These are phyloP conservation scores for Diaporthe vaccinii DNA, from an alignment of 2,329 filamentous ascomycete genomes.

Conservation along the genomic window DNA sequence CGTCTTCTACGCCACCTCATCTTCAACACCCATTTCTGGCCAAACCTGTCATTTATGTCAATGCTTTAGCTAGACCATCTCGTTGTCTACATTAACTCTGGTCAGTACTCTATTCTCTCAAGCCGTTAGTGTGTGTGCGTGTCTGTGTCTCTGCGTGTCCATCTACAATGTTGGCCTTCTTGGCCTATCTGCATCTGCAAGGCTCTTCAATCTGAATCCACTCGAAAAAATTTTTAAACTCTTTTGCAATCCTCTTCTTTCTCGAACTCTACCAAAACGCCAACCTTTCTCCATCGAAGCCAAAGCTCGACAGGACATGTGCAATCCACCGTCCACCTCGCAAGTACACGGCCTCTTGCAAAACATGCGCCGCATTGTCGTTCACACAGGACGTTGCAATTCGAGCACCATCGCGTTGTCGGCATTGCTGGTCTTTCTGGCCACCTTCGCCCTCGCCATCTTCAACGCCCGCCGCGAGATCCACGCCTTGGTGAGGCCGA, in stretches of 20 bases:
- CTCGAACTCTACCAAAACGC: not conserved
- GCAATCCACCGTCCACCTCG: slow-evolving; percentile 7
- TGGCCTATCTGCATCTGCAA: slow-evolving; percentile 15
- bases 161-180: not conserved
- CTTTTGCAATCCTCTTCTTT: slow-evolving; percentile 9
- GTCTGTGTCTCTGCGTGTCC: not conserved
- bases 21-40: not conserved
- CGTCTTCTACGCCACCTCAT: no score
- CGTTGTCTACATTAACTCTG: not conserved
- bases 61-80: not conserved
- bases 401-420: not conserved
- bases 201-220: not conserved
- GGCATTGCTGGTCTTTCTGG: not conserved
- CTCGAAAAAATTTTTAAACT: not conserved
- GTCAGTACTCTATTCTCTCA: slow-evolving; percentile 5
- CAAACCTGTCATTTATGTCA: not conserved
- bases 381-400: not conserved
- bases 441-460: no score
- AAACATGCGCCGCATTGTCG: not conserved
- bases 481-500: no score
- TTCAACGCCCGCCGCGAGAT: no score
- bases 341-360: not conserved
- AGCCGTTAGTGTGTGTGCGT: not conserved
- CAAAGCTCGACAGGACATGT: not conserved
- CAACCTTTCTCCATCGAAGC: not conserved